Conservation (phyloP, 192 early-diverging fungal species). For the Podila horticola region DNA sequence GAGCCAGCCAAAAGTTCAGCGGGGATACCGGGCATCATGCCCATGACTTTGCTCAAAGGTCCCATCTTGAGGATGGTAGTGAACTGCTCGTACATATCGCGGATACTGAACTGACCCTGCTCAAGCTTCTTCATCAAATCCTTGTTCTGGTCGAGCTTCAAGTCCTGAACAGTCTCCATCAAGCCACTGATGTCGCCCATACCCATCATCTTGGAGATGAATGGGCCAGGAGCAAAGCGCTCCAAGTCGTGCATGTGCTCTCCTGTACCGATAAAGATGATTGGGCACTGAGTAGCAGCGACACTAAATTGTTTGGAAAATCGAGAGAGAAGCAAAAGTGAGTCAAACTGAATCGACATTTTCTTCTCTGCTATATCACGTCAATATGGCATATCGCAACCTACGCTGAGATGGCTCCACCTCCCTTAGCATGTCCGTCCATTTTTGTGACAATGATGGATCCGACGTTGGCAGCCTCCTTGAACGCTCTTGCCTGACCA, state of each 20-base stretch:
- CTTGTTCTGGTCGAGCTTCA: slow-evolving; percentile 88
- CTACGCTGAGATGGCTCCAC: slow-evolving; percentile 96
- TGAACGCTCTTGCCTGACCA: slow-evolving; percentile 90
- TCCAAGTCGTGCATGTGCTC: slow-evolving; percentile 98
- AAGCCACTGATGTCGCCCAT: slow-evolving; percentile 93
- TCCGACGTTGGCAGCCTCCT: slow-evolving; percentile 91
- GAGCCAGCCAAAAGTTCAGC: slow-evolving; percentile 57
- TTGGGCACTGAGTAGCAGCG: slow-evolving; percentile 92
- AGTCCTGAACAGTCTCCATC: slow-evolving; percentile 89
- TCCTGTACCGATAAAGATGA: slow-evolving; percentile 96
- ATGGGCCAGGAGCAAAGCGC: slow-evolving; percentile 85
- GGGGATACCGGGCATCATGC: slow-evolving; percentile 71
- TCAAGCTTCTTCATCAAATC: slow-evolving; percentile 91
- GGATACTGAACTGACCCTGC: slow-evolving; percentile 83
- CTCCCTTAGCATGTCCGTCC: slow-evolving; percentile 99
- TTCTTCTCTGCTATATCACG: neutral
- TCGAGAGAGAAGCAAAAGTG: neutral
- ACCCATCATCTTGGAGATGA: slow-evolving; percentile 92
- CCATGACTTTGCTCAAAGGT: slow-evolving; percentile 88
- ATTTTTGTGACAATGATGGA: slow-evolving; percentile 98
- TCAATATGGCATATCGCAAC: slow-evolving; percentile 1
- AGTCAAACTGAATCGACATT: neutral
- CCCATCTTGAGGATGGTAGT: slow-evolving; percentile 91
- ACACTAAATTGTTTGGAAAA: slow-evolving; percentile 65
- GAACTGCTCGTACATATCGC: slow-evolving; percentile 96